A percentile compares a stretch with the other conserved stretches of the same genome.
Conservation (phyloP, 768 basidiomycete species). For the Lyophyllum semitale region DNA sequence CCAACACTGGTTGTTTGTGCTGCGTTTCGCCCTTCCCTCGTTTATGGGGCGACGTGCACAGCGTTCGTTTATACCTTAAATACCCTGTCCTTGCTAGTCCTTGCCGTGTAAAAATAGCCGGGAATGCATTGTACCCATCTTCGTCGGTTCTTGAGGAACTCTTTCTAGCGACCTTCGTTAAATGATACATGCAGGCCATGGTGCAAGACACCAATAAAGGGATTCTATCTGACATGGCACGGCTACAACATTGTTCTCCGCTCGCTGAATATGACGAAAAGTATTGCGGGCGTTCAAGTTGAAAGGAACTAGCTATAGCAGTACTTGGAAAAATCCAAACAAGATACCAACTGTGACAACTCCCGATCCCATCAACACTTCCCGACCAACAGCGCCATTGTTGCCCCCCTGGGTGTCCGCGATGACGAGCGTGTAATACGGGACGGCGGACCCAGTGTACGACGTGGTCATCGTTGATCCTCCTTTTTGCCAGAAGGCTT, state of each 20-base stretch:
- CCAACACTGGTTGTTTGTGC: conserved; percentile 1
- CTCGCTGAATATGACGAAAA: too few species aligned
- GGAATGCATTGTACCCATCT: too few species aligned
- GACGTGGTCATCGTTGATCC: conserved; percentile 4
- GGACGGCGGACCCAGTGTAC: conserved; percentile 7
- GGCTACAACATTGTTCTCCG: too few species aligned
- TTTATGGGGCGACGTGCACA: neutral
- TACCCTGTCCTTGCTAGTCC: too few species aligned
- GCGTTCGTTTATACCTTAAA: neutral
- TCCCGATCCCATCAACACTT: neutral
- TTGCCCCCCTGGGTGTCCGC: neutral
- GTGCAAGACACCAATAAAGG: too few species aligned
- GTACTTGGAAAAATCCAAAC: neutral
- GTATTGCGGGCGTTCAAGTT: too few species aligned
- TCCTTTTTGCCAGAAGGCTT: neutral
- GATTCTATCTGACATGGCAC: too few species aligned
- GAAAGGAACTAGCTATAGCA: too few species aligned
- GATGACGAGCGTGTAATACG: conserved; percentile 1
- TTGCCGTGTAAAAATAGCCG: too few species aligned
- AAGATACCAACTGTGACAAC: neutral
- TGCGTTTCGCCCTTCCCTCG: neutral
- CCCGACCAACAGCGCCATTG: neutral
- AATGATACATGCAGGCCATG: too few species aligned
- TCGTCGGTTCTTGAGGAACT: too few species aligned
- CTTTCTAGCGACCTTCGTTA: too few species aligned